phyloP scores from a whole-genome alignment of 352 stramenopile species.

The Aphanomyces astaci region DNA sequence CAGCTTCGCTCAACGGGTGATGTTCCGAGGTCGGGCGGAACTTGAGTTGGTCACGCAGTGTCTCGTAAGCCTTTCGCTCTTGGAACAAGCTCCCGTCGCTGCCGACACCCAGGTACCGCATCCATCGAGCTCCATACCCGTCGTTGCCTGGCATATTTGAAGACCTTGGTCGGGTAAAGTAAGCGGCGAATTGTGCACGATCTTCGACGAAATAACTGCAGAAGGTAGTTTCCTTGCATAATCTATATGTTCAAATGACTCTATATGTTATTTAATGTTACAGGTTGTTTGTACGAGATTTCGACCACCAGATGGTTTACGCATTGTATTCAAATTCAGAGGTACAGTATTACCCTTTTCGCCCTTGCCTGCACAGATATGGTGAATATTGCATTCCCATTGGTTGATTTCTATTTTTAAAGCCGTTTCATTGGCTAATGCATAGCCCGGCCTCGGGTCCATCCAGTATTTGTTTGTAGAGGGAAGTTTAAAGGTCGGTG shows the following conservation, averaged over 20 bases:
- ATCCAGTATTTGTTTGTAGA: too few species aligned
- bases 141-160: neutral
- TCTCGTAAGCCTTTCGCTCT: slow-evolving; percentile 18
- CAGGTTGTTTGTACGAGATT: too few species aligned
- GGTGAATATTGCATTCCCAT: too few species aligned
- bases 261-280: neutral
- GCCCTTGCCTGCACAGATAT: too few species aligned
- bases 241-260: neutral
- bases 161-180: neutral
- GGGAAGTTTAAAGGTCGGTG: too few species aligned
- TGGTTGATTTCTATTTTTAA: too few species aligned
- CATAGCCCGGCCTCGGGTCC: too few species aligned
- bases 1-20: slow-evolving; percentile 18
- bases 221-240: neutral
- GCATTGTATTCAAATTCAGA: too few species aligned
- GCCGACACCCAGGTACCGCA: slow-evolving; percentile 3
- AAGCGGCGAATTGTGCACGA: neutral
- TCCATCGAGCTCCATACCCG: slow-evolving; percentile 10
- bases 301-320: too few species aligned
- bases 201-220: neutral
- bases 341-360: too few species aligned
- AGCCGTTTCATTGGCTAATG: too few species aligned
- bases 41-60: slow-evolving; percentile 3
- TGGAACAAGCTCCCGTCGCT: neutral
- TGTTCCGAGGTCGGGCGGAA: neutral